Evolutionary conservation across 225 moss, liverwort and hornwort species (phyloP), one percentile per base, ranked within the genome.

Genomic region (Pseudisothecium myosuroides): DNA sequence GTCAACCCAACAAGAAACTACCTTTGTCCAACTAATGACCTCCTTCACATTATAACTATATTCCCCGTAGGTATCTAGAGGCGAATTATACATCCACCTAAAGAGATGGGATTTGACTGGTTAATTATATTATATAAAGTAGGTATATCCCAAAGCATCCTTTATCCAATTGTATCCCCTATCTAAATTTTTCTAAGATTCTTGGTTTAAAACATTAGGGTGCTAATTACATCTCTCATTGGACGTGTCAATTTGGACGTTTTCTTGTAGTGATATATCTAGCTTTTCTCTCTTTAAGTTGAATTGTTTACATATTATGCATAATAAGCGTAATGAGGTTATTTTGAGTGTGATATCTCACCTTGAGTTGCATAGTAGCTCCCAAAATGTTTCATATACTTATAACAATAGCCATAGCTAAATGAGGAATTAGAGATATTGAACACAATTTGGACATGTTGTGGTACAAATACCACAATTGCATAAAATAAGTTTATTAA

Each of bases 381-480:
- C 11, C 49, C 31, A 74, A 74, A 47, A 19, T 49, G 19, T 47
- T 75, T 49, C 1, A 2, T 31, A 19, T 29, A 49, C 6, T 31
- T 74, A 47, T 1, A 11, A 34, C 11, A 28, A 74, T 18, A 11
- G 2, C 2, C 47, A 11, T 11, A 31, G 3, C 17, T 29, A 45
- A 45, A 10, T 73, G 28, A 45, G 2, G 11, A 47, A 73, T 73
- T 43, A 47, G 10, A 41, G 7, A 26, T 41, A 26, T 41, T 26
- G 5, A 71, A 6, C 13, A 28, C 45, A 45, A 17, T 73, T 17
- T 73, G 2, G 43, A 28, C 5, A 72, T 72, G 5, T 43, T 43
- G 39, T 16, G 2, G 9, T 27, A 29, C 1, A 49, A 28, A 18
- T 31, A 0, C 4, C 0, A 31, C 1, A 18, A 31, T 47, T 47